Percentiles rank a stretch among this genome's conserved stretches.
phyloP scores from a whole-genome alignment of 2,329 filamentous ascomycete genomes.

The Aplosporella prunicola region DNA sequence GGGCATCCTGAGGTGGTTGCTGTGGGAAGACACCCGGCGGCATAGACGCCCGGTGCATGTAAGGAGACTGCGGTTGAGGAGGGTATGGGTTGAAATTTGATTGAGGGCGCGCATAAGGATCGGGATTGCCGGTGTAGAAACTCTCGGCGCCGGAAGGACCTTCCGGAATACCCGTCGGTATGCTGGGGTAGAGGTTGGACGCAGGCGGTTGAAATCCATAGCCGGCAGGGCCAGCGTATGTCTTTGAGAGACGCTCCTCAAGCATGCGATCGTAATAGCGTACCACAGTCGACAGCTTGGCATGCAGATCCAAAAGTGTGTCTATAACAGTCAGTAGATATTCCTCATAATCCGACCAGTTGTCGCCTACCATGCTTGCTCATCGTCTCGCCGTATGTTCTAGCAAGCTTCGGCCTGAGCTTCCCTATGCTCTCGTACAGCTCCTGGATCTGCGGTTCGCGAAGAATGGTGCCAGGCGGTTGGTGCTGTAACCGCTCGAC shows the following conservation, averaged over 20 bases:
- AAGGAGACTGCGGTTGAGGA: constrained; percentile 34
- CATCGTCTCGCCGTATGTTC: constrained; percentile 98
- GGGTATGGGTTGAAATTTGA: constrained; percentile 43
- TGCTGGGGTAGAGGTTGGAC: constrained; percentile 60
- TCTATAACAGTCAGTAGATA: constrained; percentile 51
- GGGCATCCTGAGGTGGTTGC: constrained; percentile 20
- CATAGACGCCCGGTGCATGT: constrained; percentile 25
- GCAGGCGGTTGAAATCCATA: constrained; percentile 35
- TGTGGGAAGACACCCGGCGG: constrained; percentile 19
- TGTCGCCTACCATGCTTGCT: constrained; percentile 81
- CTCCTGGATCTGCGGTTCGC: constrained; percentile 96
- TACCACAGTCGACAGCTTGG: constrained; percentile 91
- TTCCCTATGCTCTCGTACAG: constrained; percentile 96
- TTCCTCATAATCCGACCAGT: too few species aligned
- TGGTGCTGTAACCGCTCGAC: constrained; percentile 94
- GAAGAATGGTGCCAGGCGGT: constrained; percentile 86
- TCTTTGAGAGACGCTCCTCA: constrained; percentile 85
- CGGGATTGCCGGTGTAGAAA: constrained; percentile 65
- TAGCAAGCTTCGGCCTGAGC: constrained; percentile 81
- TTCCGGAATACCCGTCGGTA: constrained; percentile 32
- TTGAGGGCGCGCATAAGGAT: constrained; percentile 41
- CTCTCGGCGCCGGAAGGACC: constrained; percentile 57
- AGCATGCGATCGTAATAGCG: constrained; percentile 98
- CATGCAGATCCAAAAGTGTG: constrained; percentile 84
- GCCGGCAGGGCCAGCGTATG: constrained; percentile 60